A percentile compares a stretch with the other conserved stretches of the same genome.
phyloP scores from a whole-genome alignment of 768 basidiomycete species.

The Fomitopsis serialis region DNA sequence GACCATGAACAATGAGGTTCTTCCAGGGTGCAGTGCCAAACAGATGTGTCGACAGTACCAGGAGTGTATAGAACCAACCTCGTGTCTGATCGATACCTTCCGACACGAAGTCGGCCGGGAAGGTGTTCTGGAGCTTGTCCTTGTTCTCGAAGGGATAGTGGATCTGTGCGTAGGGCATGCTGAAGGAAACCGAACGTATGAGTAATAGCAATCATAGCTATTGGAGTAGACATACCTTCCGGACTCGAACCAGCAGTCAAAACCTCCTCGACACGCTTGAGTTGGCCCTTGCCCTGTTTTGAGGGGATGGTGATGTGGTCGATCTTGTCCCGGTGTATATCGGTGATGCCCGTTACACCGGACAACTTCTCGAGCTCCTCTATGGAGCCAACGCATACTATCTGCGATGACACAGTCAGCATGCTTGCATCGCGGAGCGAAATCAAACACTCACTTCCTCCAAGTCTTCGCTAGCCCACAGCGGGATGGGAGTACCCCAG shows the following conservation, averaged over 20 bases:
- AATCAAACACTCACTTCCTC: constrained; percentile 59
- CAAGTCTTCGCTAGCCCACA: constrained; percentile 92
- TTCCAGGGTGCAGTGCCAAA: constrained; percentile 96
- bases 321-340: constrained; percentile 91
- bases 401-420: constrained; percentile 32
- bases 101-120: constrained; percentile 95
- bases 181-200: constrained; percentile 24
- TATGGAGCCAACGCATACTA: constrained; percentile 84
- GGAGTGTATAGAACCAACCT: constrained; percentile 98
- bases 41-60: constrained; percentile 93
- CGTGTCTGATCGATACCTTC: constrained; percentile 99
- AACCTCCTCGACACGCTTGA: constrained; percentile 97
- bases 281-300: constrained; percentile 73
- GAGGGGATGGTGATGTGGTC: constrained; percentile 97
- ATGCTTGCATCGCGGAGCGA: background rate
- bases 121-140: constrained; percentile 75
- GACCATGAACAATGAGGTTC: constrained; percentile 93
- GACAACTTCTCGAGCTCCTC: constrained; percentile 83
- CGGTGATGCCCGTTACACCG: constrained; percentile 77
- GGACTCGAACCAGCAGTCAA: constrained; percentile 99
- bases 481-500: constrained; percentile 96
- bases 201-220: background rate
- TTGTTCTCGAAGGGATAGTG: constrained; percentile 99
- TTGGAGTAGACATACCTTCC: constrained; percentile 61
- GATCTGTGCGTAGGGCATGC: constrained; percentile 97